These are phyloP conservation scores for Mycena kentingensis DNA, from an alignment of 768 basidiomycete genomes.

Conservation along the genomic window DNA sequence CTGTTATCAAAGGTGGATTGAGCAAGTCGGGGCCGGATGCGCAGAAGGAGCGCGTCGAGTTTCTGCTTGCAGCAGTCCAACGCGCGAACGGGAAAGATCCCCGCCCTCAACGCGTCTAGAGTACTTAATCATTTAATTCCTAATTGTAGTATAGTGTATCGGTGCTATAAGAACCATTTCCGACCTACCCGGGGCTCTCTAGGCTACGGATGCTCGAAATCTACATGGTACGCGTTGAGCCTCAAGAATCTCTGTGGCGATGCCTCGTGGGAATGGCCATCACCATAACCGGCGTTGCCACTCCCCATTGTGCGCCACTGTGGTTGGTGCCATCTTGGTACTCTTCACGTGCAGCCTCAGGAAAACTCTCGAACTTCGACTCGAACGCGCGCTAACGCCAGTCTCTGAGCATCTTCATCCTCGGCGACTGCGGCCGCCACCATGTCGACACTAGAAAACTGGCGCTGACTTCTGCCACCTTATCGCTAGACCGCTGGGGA, in stretches of 20 bases:
- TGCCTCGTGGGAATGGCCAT: not conserved
- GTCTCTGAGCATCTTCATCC: no score
- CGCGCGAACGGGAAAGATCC: not conserved
- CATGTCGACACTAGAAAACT: no score
- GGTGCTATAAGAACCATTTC: not conserved
- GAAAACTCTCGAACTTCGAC: not conserved
- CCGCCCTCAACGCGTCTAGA: not conserved
- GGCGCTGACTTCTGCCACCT: no score
- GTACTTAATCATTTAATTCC: not conserved
- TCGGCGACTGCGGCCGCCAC: no score
- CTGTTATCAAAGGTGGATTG: not conserved
- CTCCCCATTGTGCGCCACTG: no score
- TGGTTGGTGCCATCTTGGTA: no score
- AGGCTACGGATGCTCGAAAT: not conserved
- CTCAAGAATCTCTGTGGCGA: not conserved
- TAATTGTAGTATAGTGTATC: not conserved
- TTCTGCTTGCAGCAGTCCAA: not conserved
- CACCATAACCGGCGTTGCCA: not conserved
- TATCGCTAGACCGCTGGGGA: no score
- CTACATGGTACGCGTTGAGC: not conserved
- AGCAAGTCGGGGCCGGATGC: not conserved
- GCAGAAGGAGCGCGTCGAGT: constrained; percentile 1
- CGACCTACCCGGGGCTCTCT: not conserved
- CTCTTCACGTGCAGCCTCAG: not conserved
- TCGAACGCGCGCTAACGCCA: no score